phyloP scores from a whole-genome alignment of 2,329 filamentous ascomycete genomes.

The Microcyclosporella mali region DNA sequence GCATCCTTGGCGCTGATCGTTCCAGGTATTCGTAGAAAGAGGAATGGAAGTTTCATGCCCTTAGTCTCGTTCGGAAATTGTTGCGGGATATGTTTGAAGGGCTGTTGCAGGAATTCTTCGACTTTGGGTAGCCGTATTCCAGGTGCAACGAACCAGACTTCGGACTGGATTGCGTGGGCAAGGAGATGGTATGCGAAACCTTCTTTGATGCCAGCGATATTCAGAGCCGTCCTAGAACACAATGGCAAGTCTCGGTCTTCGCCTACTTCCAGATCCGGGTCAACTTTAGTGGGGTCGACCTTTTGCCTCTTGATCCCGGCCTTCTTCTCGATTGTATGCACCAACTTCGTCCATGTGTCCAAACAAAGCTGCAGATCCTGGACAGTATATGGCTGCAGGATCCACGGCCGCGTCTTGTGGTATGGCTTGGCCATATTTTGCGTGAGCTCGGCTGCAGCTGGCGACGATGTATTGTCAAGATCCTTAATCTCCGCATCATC shows the following conservation, averaged over 20 bases:
- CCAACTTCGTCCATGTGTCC: slow-evolving; percentile 26
- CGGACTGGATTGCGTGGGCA: slow-evolving; percentile 24
- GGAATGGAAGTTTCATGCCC: slow-evolving; percentile 31
- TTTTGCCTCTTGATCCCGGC: slow-evolving; percentile 17
- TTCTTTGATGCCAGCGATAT: slow-evolving; percentile 25
- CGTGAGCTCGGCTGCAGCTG: slow-evolving; percentile 12
- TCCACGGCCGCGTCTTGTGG: slow-evolving; percentile 29
- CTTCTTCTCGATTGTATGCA: slow-evolving; percentile 25
- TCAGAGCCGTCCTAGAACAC: slow-evolving; percentile 25
- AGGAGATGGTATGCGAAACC: slow-evolving; percentile 32
- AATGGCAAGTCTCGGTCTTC: slow-evolving; percentile 25
- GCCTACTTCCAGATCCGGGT: slow-evolving; percentile 15
- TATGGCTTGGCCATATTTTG: slow-evolving; percentile 15
- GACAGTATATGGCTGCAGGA: slow-evolving; percentile 29
- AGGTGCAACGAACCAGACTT: slow-evolving; percentile 30
- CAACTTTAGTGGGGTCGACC: slow-evolving; percentile 9
- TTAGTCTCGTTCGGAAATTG: slow-evolving; percentile 27
- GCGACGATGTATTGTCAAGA: slow-evolving; percentile 6
- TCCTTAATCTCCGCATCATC: slow-evolving; percentile 20
- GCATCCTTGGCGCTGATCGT: slow-evolving; percentile 28
- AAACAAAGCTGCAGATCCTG: slow-evolving; percentile 27
- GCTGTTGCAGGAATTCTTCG: slow-evolving; percentile 31
- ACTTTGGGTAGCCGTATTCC: slow-evolving; percentile 30
- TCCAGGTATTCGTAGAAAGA: slow-evolving; percentile 30
- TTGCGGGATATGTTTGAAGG: slow-evolving; percentile 26